Percentiles rank a stretch among this genome's conserved stretches.
Evolutionary conservation across 2,329 filamentous ascomycete species (phyloP).

Genomic region (Aschersonia sp.): DNA sequence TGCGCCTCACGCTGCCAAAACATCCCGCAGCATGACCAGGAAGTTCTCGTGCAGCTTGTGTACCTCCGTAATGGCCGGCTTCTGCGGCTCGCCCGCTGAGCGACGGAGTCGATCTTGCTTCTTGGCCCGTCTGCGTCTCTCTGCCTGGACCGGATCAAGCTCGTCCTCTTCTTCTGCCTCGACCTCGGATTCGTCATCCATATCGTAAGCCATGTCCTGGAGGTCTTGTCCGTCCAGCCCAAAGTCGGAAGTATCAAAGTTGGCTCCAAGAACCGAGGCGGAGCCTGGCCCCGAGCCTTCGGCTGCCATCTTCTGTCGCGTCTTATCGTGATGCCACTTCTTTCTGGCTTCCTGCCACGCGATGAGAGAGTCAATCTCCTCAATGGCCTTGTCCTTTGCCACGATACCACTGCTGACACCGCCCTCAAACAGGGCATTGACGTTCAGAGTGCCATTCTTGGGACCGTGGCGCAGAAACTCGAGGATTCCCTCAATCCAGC

Average conservation of each 20-base stretch:
- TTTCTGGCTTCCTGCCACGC: constrained; percentile 91
- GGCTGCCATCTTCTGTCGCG: constrained; percentile 95
- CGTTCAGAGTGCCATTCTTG: constrained; percentile 72
- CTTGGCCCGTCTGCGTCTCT: constrained; percentile 63
- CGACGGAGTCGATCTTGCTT: constrained; percentile 68
- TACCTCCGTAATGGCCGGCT: constrained; percentile 67
- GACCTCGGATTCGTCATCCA: constrained; percentile 49
- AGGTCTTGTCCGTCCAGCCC: constrained; percentile 78
- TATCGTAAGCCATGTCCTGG: constrained; percentile 71
- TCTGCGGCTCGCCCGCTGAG: constrained; percentile 69
- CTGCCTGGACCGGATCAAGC: constrained; percentile 74
- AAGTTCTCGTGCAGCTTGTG: constrained; percentile 71
- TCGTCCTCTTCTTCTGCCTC: constrained; percentile 67
- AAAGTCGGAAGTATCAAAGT: constrained; percentile 74
- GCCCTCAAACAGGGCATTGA: constrained; percentile 84
- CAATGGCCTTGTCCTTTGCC: constrained; percentile 56
- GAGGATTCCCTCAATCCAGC: constrained; percentile 90
- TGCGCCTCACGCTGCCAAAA: constrained; percentile 54
- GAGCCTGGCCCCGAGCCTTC: constrained; percentile 40
- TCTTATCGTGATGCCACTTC: constrained; percentile 98
- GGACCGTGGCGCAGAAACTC: constrained; percentile 85
- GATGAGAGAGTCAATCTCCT: constrained; percentile 76
- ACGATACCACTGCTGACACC: constrained; percentile 53
- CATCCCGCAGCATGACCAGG: constrained; percentile 64
- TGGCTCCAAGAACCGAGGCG: constrained; percentile 36